These are phyloP conservation scores for Gymnopus androsaceus DNA, from an alignment of 1,284 basidiomycete genomes.

Conservation along the genomic window DNA sequence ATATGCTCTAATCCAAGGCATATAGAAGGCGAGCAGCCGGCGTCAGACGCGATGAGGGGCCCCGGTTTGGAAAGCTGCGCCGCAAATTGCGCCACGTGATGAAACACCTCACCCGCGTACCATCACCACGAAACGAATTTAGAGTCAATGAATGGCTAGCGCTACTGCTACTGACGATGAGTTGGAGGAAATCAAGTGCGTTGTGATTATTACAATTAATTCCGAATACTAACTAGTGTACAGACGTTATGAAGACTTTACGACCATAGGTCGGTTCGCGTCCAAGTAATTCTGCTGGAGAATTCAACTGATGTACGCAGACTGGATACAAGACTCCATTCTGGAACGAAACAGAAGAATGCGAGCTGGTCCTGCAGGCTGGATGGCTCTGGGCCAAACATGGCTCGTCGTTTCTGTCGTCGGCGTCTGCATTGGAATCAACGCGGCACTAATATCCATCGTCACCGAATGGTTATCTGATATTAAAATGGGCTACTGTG, in stretches of 20 bases:
- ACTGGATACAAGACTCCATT: conserved; percentile 95
- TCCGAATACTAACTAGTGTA: background rate
- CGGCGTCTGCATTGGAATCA: conserved; percentile 92
- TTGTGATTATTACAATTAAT: background rate
- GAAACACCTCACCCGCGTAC: too few species aligned
- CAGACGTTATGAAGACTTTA: conserved; percentile 85
- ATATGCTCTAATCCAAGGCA: too few species aligned
- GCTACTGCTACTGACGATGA: conserved; percentile 30
- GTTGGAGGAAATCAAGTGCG: conserved; percentile 43
- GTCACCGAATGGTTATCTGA: conserved; percentile 98
- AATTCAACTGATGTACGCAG: conserved; percentile 33
- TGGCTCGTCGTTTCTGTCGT: conserved; percentile 10
- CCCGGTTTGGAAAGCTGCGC: too few species aligned
- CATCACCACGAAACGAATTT: too few species aligned
- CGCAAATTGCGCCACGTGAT: too few species aligned
- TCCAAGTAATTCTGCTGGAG: background rate
- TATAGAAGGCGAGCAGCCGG: too few species aligned
- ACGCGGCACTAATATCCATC: conserved; percentile 94
- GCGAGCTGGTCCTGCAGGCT: conserved; percentile 45
- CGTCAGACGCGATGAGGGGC: too few species aligned
- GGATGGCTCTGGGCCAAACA: conserved; percentile 1
- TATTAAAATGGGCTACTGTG: conserved; percentile 96
- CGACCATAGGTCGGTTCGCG: conserved; percentile 48
- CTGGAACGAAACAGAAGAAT: conserved; percentile 80
- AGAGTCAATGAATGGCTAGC: conserved; percentile 8